These are phyloP conservation scores for Brassica balearica DNA, from an alignment of 441 rosid genomes.

Conservation along the genomic window DNA sequence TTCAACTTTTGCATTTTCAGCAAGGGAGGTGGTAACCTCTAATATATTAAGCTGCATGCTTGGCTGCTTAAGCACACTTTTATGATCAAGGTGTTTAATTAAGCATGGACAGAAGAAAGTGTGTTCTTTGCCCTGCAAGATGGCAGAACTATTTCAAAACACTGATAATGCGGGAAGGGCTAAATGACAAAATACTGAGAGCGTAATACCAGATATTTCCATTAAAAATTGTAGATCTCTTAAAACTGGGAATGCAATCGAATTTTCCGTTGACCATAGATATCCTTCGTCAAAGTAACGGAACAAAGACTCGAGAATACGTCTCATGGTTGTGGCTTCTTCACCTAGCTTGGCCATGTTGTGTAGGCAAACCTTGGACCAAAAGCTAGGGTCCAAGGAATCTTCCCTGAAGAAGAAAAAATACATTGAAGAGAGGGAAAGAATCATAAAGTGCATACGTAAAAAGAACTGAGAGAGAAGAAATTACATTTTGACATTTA, in stretches of 20 bases:
- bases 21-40: constrained; percentile 78
- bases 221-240: constrained; percentile 85
- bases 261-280: constrained; percentile 78
- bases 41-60: constrained; percentile 80
- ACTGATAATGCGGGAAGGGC: constrained; percentile 32
- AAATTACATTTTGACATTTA: constrained; percentile 71
- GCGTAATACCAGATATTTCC: constrained; percentile 72
- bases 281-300: constrained; percentile 74
- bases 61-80: constrained; percentile 83
- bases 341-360: constrained; percentile 94
- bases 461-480: constrained; percentile 35
- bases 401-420: constrained; percentile 65
- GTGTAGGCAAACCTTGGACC: constrained; percentile 91
- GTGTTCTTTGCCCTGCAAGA: constrained; percentile 79
- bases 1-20: constrained; percentile 68
- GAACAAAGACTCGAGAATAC: constrained; percentile 86
- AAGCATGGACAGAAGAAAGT: constrained; percentile 78
- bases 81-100: constrained; percentile 96
- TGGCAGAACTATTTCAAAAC: constrained; percentile 27
- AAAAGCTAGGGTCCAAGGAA: constrained; percentile 77
- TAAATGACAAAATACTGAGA: constrained; percentile 17
- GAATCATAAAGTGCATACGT: constrained; percentile 19
- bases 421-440: constrained; percentile 25
- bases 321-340: constrained; percentile 88
- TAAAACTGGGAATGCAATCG: constrained; percentile 78